Evolutionary conservation across 768 basidiomycete genomes (phyloP).

Genomic region (Leccinellum luteum): DNA sequence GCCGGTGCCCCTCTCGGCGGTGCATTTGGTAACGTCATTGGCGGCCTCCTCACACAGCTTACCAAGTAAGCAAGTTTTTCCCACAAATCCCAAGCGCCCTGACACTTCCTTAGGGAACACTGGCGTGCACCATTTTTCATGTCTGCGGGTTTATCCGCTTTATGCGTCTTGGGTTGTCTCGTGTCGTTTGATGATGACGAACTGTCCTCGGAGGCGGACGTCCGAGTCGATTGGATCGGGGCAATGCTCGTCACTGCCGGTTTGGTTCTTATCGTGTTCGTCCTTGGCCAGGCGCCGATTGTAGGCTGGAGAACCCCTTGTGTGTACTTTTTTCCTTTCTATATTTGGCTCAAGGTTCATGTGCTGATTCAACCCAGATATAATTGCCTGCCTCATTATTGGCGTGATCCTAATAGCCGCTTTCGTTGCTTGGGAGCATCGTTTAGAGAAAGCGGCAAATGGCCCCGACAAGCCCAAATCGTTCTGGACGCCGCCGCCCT

Average conservation of each 20-base stretch:
- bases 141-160: constrained; percentile 51
- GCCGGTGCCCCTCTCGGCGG: constrained; percentile 85
- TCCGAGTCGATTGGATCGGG: constrained; percentile 76
- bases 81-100: background rate
- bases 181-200: constrained; percentile 62
- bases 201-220: constrained; percentile 36
- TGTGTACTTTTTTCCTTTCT: constrained; percentile 27
- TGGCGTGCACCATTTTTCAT: constrained; percentile 74
- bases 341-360: constrained; percentile 20
- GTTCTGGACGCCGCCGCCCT: constrained; percentile 49
- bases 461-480: constrained; percentile 17
- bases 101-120: constrained; percentile 28
- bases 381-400: constrained; percentile 64
- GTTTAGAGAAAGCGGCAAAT: constrained; percentile 43
- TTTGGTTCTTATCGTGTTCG: constrained; percentile 68
- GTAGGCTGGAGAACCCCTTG: constrained; percentile 64
- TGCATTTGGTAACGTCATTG: constrained; percentile 64
- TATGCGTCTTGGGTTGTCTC: constrained; percentile 51
- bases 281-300: constrained; percentile 63
- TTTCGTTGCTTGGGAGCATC: constrained; percentile 67
- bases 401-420: constrained; percentile 51
- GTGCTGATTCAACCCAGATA: constrained; percentile 42
- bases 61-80: constrained; percentile 29
- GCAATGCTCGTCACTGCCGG: constrained; percentile 63
- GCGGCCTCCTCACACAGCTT: constrained; percentile 68